phyloP scores from a whole-genome alignment of 2,329 filamentous ascomycete genomes.

The Stagonosporopsis chrysanthemi region DNA sequence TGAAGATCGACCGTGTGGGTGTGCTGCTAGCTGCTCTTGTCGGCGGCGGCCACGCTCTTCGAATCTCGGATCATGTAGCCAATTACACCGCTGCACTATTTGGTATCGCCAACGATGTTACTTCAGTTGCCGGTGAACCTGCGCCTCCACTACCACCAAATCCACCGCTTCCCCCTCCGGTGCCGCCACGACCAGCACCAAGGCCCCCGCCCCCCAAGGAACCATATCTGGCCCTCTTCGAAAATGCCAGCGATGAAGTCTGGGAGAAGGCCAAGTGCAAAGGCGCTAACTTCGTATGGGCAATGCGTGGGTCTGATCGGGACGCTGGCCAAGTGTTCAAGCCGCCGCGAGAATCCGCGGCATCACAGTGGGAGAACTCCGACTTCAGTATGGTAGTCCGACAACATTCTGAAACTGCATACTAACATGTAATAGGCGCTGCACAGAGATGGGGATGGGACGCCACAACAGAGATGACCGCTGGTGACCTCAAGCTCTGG shows the following conservation, averaged over 20 bases:
- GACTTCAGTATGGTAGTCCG: background rate
- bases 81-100: background rate
- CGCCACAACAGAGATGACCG: background rate
- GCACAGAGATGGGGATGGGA: conserved; percentile 8
- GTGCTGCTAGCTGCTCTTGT: background rate
- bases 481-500: conserved; percentile 1
- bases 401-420: no score
- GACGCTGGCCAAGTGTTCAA: conserved; percentile 7
- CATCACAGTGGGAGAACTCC: background rate
- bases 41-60: background rate
- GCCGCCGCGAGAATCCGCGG: conserved; percentile 1
- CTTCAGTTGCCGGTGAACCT: background rate
- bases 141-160: background rate
- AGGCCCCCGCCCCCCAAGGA: background rate
- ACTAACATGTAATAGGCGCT: background rate
- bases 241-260: conserved; percentile 5
- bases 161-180: background rate
- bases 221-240: background rate
- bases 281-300: conserved; percentile 1
- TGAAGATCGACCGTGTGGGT: background rate
- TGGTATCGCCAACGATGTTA: background rate
- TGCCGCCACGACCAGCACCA: background rate
- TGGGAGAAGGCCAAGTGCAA: conserved; percentile 11
- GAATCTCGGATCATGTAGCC: background rate
- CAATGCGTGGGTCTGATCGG: conserved; percentile 3